Conservation (phyloP, 177 flowering plant genomes). For the Vitis hybrid region DNA sequence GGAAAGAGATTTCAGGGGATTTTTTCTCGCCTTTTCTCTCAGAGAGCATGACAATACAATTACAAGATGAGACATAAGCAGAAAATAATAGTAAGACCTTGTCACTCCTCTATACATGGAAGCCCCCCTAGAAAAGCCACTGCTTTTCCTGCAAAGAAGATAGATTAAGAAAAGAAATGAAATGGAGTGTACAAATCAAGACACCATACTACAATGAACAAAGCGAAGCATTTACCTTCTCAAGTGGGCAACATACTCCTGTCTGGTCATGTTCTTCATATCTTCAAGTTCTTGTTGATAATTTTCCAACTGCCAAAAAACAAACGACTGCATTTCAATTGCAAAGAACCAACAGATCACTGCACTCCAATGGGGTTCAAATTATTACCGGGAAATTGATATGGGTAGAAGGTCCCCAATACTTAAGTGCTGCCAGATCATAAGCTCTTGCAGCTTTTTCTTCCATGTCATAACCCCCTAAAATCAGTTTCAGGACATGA, state of each 20-base stretch:
- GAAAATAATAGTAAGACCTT: conserved; percentile 34
- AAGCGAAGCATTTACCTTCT: conserved; percentile 43
- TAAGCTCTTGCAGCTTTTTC: conserved; percentile 84
- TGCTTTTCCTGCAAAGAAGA: conserved; percentile 52
- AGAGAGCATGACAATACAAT: neutral
- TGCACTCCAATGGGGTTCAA: neutral
- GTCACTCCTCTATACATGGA: conserved; percentile 82
- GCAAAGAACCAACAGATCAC: neutral
- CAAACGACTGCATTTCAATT: conserved; percentile 6
- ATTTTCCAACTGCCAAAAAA: conserved; percentile 47
- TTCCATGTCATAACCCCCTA: conserved; percentile 82
- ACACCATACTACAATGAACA: neutral
- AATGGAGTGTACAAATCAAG: neutral
- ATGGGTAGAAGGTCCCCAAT: conserved; percentile 79
- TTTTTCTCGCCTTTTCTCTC: neutral
- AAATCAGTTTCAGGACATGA: conserved; percentile 13
- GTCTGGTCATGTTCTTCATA: conserved; percentile 81
- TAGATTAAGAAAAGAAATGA: neutral
- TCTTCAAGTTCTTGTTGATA: conserved; percentile 69
- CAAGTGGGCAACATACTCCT: conserved; percentile 75
- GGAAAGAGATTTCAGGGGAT: conserved; percentile 1
- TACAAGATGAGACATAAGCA: neutral
- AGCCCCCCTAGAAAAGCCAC: conserved; percentile 84
- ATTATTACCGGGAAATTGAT: conserved; percentile 64
- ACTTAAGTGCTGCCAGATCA: conserved; percentile 74